A percentile compares a stretch with the other conserved stretches of the same genome.
These are phyloP conservation scores for Trichosporon ovoides DNA, from an alignment of 1,284 basidiomycete genomes.

Conservation along the genomic window DNA sequence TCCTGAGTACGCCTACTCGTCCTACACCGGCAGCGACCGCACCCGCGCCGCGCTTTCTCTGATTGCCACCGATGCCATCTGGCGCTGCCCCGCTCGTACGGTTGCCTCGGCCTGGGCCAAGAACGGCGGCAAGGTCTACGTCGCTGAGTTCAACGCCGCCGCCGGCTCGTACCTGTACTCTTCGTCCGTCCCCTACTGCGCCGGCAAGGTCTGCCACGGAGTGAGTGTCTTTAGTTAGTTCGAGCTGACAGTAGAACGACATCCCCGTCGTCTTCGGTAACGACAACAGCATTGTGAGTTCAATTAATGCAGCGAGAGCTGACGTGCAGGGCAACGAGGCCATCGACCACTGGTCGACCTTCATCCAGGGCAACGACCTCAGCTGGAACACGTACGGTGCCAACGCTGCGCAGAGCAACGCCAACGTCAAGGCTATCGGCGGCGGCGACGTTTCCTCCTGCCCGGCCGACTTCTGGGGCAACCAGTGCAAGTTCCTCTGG, in stretches of 20 bases:
- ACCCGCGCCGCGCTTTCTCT: neutral
- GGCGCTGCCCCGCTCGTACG: conserved; percentile 60
- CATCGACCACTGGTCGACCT: conserved; percentile 29
- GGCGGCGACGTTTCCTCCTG: conserved; percentile 22
- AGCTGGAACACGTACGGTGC: conserved; percentile 14
- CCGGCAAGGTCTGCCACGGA: conserved; percentile 37
- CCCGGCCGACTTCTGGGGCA: conserved; percentile 34
- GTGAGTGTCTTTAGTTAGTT: neutral
- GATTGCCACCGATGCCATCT: conserved; percentile 59
- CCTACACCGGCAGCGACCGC: neutral
- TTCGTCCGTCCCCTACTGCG: conserved; percentile 15
- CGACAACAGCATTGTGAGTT: conserved; percentile 17
- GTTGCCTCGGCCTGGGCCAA: conserved; percentile 62
- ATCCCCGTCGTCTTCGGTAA: conserved; percentile 35
- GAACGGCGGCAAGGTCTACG: conserved; percentile 62
- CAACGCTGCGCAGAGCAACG: neutral
- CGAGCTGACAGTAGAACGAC: conserved; percentile 27
- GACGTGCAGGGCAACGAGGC: conserved; percentile 19
- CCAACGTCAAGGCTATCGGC: conserved; percentile 21
- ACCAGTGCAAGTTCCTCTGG: conserved; percentile 32
- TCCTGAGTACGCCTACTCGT: neutral
- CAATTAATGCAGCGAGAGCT: neutral
- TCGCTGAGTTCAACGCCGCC: conserved; percentile 65
- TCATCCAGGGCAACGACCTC: conserved; percentile 25
- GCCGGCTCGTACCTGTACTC: conserved; percentile 62